These are phyloP conservation scores for Fusarium guadeloupense DNA, from an alignment of 2,329 filamentous ascomycete species.

Conservation along the genomic window DNA sequence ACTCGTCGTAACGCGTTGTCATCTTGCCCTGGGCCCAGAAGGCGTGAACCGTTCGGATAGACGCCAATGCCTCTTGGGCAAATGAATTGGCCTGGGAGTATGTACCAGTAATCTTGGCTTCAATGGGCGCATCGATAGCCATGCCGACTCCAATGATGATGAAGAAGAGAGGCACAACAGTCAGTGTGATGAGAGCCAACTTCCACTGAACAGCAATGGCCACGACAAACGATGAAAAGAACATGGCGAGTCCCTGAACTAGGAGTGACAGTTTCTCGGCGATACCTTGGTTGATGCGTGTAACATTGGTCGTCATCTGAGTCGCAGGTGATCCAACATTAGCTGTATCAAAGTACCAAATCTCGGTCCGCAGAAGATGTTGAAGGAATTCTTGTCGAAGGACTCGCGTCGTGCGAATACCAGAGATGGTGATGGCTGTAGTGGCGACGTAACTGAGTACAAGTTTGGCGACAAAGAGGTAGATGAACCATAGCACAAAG, in stretches of 20 bases:
- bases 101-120: slow-evolving; percentile 45
- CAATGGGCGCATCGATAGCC: slow-evolving; percentile 41
- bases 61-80: slow-evolving; percentile 49
- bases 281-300: slow-evolving; percentile 52
- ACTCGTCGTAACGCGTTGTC: slow-evolving; percentile 48
- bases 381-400: slow-evolving; percentile 20
- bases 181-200: slow-evolving; percentile 51
- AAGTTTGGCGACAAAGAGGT: slow-evolving; percentile 28
- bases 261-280: slow-evolving; percentile 51
- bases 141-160: slow-evolving; percentile 42
- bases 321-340: slow-evolving; percentile 39
- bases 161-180: slow-evolving; percentile 43
- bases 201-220: slow-evolving; percentile 54
- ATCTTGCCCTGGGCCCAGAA: slow-evolving; percentile 54
- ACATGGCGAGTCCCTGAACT: slow-evolving; percentile 49
- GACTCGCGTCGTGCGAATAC: slow-evolving; percentile 24
- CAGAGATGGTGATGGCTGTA: slow-evolving; percentile 4
- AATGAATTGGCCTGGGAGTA: slow-evolving; percentile 46
- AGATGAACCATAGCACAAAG: slow-evolving; percentile 30
- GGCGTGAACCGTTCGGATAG: slow-evolving; percentile 52
- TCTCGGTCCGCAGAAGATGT: slow-evolving; percentile 24
- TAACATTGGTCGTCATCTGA: slow-evolving; percentile 49
- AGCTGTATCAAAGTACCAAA: slow-evolving; percentile 27
- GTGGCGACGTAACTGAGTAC: slow-evolving; percentile 24
- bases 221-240: slow-evolving; percentile 50